Conservation (phyloP, 306 rosid genomes). For the Gillenia trifoliata region DNA sequence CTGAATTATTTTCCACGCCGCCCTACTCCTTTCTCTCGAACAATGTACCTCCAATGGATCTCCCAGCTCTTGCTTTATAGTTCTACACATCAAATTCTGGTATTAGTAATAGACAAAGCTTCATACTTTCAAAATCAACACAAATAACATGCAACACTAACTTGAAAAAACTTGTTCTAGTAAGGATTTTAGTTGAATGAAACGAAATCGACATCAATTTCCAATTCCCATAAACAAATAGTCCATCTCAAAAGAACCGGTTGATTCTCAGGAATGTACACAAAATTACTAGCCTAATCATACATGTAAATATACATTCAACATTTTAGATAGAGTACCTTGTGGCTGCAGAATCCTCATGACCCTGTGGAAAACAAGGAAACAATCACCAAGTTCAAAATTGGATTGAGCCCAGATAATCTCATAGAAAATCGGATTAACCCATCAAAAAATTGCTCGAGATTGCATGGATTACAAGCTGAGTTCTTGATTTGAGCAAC, state of each 20-base stretch:
- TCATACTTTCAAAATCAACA: conserved; percentile 10
- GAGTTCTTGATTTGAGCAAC: neutral
- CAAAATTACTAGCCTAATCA: neutral
- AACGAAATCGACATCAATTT: neutral
- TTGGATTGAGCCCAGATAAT: no score
- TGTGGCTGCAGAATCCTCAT: conserved; percentile 44
- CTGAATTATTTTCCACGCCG: conserved; percentile 66
- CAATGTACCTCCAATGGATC: conserved; percentile 61
- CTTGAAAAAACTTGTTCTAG: neutral
- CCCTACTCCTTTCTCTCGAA: conserved; percentile 86
- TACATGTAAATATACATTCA: neutral
- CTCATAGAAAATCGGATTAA: neutral
- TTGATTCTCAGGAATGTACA: neutral
- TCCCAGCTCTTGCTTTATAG: conserved; percentile 34
- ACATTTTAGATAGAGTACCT: conserved; percentile 39
- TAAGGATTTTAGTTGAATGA: neutral
- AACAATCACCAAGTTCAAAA: neutral
- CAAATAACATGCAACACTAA: neutral
- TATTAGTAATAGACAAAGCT: neutral
- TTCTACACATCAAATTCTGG: conserved; percentile 24
- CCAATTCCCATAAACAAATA: neutral
- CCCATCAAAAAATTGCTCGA: neutral
- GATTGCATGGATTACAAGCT: neutral
- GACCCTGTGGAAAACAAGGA: conserved; percentile 33
- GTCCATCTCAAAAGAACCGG: neutral